phyloP scores from a whole-genome alignment of 2,329 filamentous ascomycete species.

The Aquanectria penicillioides region DNA sequence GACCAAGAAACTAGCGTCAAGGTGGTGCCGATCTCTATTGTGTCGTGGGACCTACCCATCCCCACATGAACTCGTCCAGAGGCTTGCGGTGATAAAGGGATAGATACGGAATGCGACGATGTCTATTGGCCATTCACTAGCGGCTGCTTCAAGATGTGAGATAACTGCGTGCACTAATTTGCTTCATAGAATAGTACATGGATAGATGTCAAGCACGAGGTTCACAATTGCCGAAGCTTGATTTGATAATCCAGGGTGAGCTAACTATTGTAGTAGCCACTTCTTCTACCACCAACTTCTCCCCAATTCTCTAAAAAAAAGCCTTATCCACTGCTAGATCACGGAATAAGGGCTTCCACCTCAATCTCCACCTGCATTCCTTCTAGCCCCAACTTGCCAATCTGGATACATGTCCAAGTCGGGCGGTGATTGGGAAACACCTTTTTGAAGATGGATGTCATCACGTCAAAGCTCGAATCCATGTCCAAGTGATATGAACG shows the following conservation, averaged over 20 bases:
- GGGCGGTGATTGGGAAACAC: constrained; percentile 23
- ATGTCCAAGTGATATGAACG: constrained; percentile 22
- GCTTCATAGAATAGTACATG: too few species aligned
- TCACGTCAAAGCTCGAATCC: constrained; percentile 22
- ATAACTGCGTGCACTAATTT: too few species aligned
- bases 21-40: not conserved
- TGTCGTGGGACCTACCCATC: too few species aligned
- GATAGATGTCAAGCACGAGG: too few species aligned
- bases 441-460: constrained; percentile 21
- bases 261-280: not conserved
- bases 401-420: constrained; percentile 24
- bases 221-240: too few species aligned
- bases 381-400: constrained; percentile 23
- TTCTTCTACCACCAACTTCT: not conserved
- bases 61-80: too few species aligned
- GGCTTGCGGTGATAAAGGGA: too few species aligned
- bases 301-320: too few species aligned
- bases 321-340: not conserved
- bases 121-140: too few species aligned
- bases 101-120: too few species aligned
- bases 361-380: constrained; percentile 27
- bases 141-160: too few species aligned
- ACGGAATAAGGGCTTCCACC: constrained; percentile 10
- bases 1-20: not conserved
- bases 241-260: too few species aligned